Evolutionary conservation across 2,329 filamentous ascomycete genomes (phyloP).

Genomic region (Claviceps sorghi): DNA sequence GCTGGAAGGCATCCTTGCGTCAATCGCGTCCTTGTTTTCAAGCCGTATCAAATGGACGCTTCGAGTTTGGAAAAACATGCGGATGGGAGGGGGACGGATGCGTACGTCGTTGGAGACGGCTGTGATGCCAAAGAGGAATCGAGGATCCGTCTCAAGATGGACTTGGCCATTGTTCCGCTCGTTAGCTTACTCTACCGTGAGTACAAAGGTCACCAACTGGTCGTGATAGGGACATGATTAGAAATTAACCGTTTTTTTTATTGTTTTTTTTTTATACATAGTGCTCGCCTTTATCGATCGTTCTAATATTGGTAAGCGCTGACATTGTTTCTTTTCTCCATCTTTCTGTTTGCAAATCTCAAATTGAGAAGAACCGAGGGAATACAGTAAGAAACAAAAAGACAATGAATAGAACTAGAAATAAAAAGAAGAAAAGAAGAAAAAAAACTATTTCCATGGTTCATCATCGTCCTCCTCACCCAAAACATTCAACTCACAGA

Average conservation of each 20-base stretch:
- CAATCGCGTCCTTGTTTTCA: background rate
- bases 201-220: constrained; percentile 14
- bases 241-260: background rate
- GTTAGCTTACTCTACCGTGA: constrained; percentile 43
- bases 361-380: too few species aligned
- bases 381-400: too few species aligned
- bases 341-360: background rate
- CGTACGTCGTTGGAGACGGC: constrained; percentile 10
- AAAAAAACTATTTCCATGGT: background rate
- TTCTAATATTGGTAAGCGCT: constrained; percentile 44
- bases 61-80: background rate
- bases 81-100: background rate
- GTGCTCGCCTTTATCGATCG: constrained; percentile 43
- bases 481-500: background rate
- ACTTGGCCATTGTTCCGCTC: constrained; percentile 48
- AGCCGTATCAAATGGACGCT: background rate
- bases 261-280: background rate
- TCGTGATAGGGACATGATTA: background rate
- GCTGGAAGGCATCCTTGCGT: background rate
- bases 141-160: constrained; percentile 46
- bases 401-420: too few species aligned
- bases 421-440: too few species aligned
- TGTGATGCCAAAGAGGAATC: constrained; percentile 41
- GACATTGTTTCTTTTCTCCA: background rate
- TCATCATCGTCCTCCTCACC: background rate